A percentile compares a stretch with the other conserved stretches of the same genome.
These are phyloP conservation scores for Henckelia pumila DNA, from an alignment of 257 asterid genomes.

Conservation along the genomic window DNA sequence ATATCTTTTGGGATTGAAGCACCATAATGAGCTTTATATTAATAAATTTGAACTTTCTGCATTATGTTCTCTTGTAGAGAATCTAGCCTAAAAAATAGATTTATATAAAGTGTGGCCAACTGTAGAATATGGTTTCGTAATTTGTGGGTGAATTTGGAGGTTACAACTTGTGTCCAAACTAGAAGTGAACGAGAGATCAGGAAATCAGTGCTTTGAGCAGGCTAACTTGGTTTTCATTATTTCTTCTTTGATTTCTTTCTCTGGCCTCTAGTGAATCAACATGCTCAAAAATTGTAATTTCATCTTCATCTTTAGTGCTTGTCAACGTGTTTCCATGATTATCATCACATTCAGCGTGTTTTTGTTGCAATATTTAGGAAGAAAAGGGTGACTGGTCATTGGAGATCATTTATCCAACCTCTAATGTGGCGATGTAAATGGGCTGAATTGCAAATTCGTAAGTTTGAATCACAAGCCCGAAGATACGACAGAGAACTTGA, in stretches of 20 bases:
- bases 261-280: not conserved
- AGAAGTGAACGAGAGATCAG: not conserved
- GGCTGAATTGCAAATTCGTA: slow-evolving; percentile 68
- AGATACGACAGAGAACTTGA: slow-evolving; percentile 54
- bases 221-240: not conserved
- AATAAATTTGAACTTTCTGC: not conserved
- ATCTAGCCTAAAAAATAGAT: not conserved
- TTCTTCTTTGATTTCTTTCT: not conserved
- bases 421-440: slow-evolving; percentile 86
- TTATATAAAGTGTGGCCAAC: not conserved
- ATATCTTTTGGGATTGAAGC: not conserved
- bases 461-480: slow-evolving; percentile 44
- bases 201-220: not conserved
- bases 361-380: slow-evolving; percentile 38
- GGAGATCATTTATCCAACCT: slow-evolving; percentile 65
- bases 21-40: not conserved
- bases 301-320: slow-evolving; percentile 7
- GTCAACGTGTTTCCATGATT: slow-evolving; percentile 13
- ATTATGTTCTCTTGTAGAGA: not conserved
- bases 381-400: slow-evolving; percentile 60
- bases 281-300: not conserved
- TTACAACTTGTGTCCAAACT: not conserved
- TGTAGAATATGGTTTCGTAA: not conserved
- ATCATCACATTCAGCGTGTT: not conserved
- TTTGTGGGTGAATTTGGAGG: slow-evolving; percentile 1